Evolutionary conservation across 495 filamentous ascomycete species (phyloP), one percentile per base, ranked within the genome.

Genomic region (Penicillium psychrofluorescens): DNA sequence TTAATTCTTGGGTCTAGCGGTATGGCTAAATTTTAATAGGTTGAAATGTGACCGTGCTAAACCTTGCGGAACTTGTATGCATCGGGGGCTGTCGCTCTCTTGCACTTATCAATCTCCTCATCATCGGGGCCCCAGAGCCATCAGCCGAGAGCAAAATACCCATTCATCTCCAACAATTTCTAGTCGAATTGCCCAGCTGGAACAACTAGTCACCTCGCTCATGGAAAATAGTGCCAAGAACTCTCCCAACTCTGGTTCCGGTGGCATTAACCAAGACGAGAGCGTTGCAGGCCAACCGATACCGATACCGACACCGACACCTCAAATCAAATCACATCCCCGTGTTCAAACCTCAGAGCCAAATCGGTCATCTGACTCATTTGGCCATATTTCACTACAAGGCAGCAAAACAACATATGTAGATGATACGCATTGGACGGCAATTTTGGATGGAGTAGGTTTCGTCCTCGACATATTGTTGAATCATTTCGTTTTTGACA

Each of bases 11-110:
- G 12, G 28, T 31, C 8, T 29, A 34, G 0, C 9, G n/a, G 11
- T 14, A 33, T 38, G n/a, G 11, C 29, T 44, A 29, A 46, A 38
- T 31, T 15, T 31, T 33, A 29, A 22, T 33, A 38, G 40, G 32
- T 50, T 59, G 14, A 61, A 57, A 41, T 63, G 60, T 50, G 60
- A 63, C 33, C 48, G 60, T 28, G 43, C 45, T 27, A 50, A 59
- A 29, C 60, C 60, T 28, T 63, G 60, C 28, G 51, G 46, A 34
- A 59, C 61, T n/a, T 64, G 61, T 38, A 36, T 49, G 8, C 47
- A 56, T 30, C 45, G 61, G 7, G 61, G 58, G 1, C 43, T 64
- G 11, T 45, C 56, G 13, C 38, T 48, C 22, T 55, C 61, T n/a
- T 62, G 61, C 22, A 53, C 46, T 29, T 64, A 64, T 37, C 46